A percentile compares a stretch with the other conserved stretches of the same genome.
Conservation (phyloP, 768 basidiomycete genomes). For the Sporobolomyces pararoseus region DNA sequence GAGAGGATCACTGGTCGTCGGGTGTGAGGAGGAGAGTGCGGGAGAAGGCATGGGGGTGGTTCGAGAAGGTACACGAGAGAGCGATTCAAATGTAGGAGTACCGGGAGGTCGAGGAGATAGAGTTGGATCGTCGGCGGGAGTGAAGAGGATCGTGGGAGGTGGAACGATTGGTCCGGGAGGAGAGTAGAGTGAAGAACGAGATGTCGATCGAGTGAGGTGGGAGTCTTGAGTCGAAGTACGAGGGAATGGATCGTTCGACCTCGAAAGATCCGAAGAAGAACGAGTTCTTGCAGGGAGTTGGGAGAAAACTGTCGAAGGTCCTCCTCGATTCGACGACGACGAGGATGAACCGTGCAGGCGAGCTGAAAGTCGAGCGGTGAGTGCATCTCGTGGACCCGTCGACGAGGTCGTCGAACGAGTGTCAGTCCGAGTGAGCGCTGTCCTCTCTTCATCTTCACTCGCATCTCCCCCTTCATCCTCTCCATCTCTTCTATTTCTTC, state of each 20-base stretch:
- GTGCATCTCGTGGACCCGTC: slow-evolving; percentile 4
- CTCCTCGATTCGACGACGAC: neutral
- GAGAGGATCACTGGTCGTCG: neutral
- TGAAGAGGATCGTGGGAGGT: slow-evolving; percentile 25
- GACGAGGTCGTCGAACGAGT: slow-evolving; percentile 28
- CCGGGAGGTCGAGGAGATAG: slow-evolving; percentile 15
- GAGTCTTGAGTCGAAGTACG: slow-evolving; percentile 22
- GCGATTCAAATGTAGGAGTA: slow-evolving; percentile 13
- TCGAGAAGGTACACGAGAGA: neutral
- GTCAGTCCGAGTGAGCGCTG: slow-evolving; percentile 23
- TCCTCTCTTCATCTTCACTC: slow-evolving; percentile 18
- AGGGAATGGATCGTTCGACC: slow-evolving; percentile 4
- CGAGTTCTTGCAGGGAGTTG: neutral
- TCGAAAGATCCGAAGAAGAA: neutral
- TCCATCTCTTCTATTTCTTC: neutral
- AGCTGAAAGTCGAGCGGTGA: slow-evolving; percentile 22
- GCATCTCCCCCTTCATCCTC: neutral
- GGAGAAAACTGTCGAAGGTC: slow-evolving; percentile 35
- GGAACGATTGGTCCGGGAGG: neutral
- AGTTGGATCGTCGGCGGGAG: slow-evolving; percentile 32
- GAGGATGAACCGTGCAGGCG: slow-evolving; percentile 11
- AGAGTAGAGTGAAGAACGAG: neutral
- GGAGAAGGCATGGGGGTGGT: neutral
- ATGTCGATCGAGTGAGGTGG: slow-evolving; percentile 1
- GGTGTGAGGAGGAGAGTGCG: slow-evolving; percentile 3